Evolutionary conservation across 2,329 filamentous ascomycete species (phyloP).

Genomic region (Epicoccum sorghinum): DNA sequence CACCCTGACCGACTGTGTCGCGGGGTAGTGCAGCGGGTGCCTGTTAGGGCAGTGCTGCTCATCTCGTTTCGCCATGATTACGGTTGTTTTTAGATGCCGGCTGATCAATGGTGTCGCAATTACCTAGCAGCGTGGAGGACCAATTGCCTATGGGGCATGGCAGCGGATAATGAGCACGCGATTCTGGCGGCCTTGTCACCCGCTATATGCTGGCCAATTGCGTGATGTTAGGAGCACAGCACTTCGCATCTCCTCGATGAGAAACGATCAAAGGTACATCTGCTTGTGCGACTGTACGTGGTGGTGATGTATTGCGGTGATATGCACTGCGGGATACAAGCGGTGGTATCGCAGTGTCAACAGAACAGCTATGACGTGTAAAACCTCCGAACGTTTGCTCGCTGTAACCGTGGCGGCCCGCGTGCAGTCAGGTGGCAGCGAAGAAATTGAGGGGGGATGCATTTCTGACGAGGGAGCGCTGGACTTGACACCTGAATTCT

Average conservation of each 20-base stretch:
- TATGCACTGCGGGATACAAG: not conserved
- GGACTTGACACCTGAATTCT: conserved; percentile 24
- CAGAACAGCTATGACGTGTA: conserved; percentile 10
- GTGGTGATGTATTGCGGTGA: conserved; percentile 14
- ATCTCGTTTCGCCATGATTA: conserved; percentile 22
- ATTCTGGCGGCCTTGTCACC: not conserved
- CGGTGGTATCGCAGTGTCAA: conserved; percentile 11
- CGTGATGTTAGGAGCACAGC: not conserved
- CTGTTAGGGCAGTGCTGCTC: conserved; percentile 37
- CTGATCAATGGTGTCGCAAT: conserved; percentile 29
- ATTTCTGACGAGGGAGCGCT: conserved; percentile 4
- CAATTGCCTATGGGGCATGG: not conserved
- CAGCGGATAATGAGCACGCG: conserved; percentile 3
- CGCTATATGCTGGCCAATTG: not conserved
- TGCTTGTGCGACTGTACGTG: conserved; percentile 24
- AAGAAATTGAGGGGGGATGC: conserved; percentile 6
- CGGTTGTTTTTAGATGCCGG: conserved; percentile 40
- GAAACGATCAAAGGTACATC: conserved; percentile 25
- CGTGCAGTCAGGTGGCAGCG: conserved; percentile 7
- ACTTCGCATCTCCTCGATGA: not conserved
- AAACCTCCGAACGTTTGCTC: conserved; percentile 10
- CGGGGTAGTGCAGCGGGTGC: conserved; percentile 44
- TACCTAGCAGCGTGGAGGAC: conserved; percentile 22
- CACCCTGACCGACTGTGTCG: conserved; percentile 41
- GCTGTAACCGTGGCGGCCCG: conserved; percentile 13